Base-by-base conservation (phyloP, 495 filamentous ascomycete genomes). In the Sporormia fimetaria region DNA sequence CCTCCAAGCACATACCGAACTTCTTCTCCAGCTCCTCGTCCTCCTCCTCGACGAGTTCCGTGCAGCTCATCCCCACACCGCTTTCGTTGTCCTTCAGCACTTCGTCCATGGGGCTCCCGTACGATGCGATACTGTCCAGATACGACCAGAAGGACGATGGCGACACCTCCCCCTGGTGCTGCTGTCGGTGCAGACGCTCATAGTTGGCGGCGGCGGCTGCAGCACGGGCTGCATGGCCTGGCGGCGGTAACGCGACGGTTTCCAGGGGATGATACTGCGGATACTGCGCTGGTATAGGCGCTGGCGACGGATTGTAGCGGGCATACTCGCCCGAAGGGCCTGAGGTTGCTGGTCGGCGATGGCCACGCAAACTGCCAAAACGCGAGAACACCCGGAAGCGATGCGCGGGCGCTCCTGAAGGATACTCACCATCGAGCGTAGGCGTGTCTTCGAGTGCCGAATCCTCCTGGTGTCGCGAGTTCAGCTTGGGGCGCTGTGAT, bases 1-100 rank as follows among this genome's bases (percentile, higher is more conserved):
- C 6, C 5, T 6, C 1, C 8, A 8, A 21, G 4, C 9, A 38
- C 49, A 30, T 35, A 47, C 49, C 49, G 16, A 45, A n/a, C 24
- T 35, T 54, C 33, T 49, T 54, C 27, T 49, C 51, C 32, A 41
- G 35, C 9, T 37, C 40, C 16, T 30, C 28, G 23, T 48, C 43
- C 6, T 32, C 30, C 9, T 39, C 27, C 5, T 34, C 16, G 22
- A 54, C 28, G 3, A 45, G 45, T 18, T 40, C 40, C 3, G 40
- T 41, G 18, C 38, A 48, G 1, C 10, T 40, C 51, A 54, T 54
- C 18, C 51, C 51, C 3, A 54, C 37, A 18, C 51, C 51, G 21
- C 40, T 45, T 29, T 54, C 51, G 40, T 26, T 49, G 33, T 54
- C 51, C 38, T 46, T 49, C n/a, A 42, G 45, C 7, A 45, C 51